These are phyloP conservation scores for Fusarium chlamydosporum DNA, from an alignment of 2,329 filamentous ascomycete species.

Conservation along the genomic window DNA sequence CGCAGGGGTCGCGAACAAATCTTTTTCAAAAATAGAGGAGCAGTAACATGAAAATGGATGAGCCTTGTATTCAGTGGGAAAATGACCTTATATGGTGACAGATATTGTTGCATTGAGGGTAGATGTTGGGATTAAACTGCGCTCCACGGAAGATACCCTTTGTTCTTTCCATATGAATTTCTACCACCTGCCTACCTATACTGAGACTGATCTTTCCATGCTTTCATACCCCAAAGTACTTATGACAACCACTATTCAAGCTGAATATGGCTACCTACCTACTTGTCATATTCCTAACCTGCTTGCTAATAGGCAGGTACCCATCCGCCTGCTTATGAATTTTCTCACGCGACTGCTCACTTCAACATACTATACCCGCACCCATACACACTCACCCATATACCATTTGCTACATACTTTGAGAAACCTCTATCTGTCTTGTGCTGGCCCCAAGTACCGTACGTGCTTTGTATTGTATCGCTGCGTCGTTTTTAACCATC, in stretches of 20 bases:
- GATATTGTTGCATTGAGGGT: neutral
- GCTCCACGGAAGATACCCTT: conserved; percentile 30
- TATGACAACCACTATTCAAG: neutral
- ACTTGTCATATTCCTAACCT: too few relatives aligned
- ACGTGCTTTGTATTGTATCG: neutral
- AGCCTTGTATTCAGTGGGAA: neutral
- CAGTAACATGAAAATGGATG: neutral
- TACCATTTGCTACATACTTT: too few relatives aligned
- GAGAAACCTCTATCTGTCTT: neutral
- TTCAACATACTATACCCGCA: too few relatives aligned
- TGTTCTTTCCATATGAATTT: conserved; percentile 15
- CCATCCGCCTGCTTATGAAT: neutral
- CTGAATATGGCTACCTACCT: conserved; percentile 9
- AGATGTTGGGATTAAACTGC: conserved; percentile 2
- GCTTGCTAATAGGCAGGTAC: neutral
- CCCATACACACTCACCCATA: neutral
- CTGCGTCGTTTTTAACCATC: neutral
- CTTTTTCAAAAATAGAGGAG: conserved; percentile 53
- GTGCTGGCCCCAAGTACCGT: neutral
- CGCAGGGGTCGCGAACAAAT: conserved; percentile 56
- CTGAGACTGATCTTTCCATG: neutral
- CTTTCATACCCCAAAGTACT: neutral
- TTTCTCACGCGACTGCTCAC: neutral
- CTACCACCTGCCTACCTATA: too few relatives aligned
- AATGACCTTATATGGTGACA: neutral